Percentiles rank a stretch among this genome's conserved stretches.
phyloP scores from a whole-genome alignment of 306 rosid genomes.

The Acacia confusa region DNA sequence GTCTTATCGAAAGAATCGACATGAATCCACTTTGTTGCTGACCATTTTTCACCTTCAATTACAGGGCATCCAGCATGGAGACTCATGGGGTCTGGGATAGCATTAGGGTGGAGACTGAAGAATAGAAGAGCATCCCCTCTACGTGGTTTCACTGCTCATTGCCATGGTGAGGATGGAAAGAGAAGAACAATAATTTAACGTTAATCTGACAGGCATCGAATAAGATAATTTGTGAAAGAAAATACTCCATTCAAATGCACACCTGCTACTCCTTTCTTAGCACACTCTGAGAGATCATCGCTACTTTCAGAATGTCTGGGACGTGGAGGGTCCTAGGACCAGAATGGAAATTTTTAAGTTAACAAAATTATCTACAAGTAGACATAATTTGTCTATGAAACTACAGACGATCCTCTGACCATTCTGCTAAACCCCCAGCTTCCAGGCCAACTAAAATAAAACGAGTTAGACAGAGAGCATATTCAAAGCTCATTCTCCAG shows the following conservation, averaged over 20 bases:
- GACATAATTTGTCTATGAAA: not conserved
- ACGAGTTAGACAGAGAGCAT: not conserved
- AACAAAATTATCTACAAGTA: slow-evolving; percentile 27
- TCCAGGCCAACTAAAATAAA: too few relatives aligned
- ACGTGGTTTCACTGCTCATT: slow-evolving; percentile 76
- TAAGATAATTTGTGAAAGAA: slow-evolving; percentile 6
- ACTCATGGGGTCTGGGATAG: slow-evolving; percentile 74
- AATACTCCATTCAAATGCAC: slow-evolving; percentile 16
- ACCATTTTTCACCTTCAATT: slow-evolving; percentile 98
- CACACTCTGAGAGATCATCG: slow-evolving; percentile 85
- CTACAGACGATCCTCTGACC: not conserved
- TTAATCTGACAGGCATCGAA: slow-evolving; percentile 15
- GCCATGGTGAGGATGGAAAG: slow-evolving; percentile 20
- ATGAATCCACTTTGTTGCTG: slow-evolving; percentile 98
- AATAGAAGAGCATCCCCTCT: slow-evolving; percentile 98
- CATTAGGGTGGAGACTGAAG: slow-evolving; percentile 81
- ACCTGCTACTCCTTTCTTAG: slow-evolving; percentile 92
- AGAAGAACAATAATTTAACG: slow-evolving; percentile 4
- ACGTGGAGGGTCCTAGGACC: slow-evolving; percentile 57
- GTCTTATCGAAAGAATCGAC: slow-evolving; percentile 81
- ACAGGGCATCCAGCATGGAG: slow-evolving; percentile 98
- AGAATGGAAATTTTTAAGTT: slow-evolving; percentile 31
- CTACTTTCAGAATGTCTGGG: slow-evolving; percentile 55
- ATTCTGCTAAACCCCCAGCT: not conserved
- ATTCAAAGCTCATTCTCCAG: slow-evolving; percentile 9